Conservation (phyloP, 495 filamentous ascomycete genomes). For the Penicillium manginii region DNA sequence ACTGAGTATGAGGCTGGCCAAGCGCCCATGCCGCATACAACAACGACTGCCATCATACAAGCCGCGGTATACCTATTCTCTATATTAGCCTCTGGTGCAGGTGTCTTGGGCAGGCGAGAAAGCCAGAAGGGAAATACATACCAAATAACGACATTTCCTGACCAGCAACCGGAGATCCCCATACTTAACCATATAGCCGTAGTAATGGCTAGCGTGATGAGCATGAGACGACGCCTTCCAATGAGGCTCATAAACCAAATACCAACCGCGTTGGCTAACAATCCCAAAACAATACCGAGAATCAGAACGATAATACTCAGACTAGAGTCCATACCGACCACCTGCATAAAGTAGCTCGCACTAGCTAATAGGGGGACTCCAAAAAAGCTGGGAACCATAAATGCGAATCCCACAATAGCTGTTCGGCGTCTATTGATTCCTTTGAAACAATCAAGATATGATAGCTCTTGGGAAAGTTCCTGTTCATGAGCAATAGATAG, state of each 20-base stretch:
- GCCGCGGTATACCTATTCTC: slow-evolving; percentile 33
- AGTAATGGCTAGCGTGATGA: slow-evolving; percentile 21
- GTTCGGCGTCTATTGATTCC: slow-evolving; percentile 52
- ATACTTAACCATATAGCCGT: slow-evolving; percentile 34
- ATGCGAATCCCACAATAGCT: slow-evolving; percentile 47
- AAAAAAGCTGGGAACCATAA: slow-evolving; percentile 32
- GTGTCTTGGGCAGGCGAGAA: background rate
- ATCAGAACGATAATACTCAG: slow-evolving; percentile 35
- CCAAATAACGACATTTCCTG: slow-evolving; percentile 30
- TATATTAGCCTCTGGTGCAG: background rate
- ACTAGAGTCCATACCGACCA: slow-evolving; percentile 33
- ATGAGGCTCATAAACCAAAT: slow-evolving; percentile 31
- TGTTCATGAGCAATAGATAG: slow-evolving; percentile 28
- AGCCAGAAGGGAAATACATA: slow-evolving; percentile 13
- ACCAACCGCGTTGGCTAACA: slow-evolving; percentile 32
- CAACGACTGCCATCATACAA: slow-evolving; percentile 27
- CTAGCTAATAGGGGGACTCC: slow-evolving; percentile 34
- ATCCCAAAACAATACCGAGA: slow-evolving; percentile 30
- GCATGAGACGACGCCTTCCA: slow-evolving; percentile 29
- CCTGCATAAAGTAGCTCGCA: slow-evolving; percentile 40
- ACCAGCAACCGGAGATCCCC: slow-evolving; percentile 37
- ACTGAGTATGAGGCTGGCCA: slow-evolving; percentile 36
- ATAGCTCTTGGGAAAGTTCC: slow-evolving; percentile 25
- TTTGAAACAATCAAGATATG: slow-evolving; percentile 46
- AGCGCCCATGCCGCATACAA: slow-evolving; percentile 27